Evolutionary conservation across 805 yeast genomes (phyloP).

Genomic region (Pichia membranifaciens): DNA sequence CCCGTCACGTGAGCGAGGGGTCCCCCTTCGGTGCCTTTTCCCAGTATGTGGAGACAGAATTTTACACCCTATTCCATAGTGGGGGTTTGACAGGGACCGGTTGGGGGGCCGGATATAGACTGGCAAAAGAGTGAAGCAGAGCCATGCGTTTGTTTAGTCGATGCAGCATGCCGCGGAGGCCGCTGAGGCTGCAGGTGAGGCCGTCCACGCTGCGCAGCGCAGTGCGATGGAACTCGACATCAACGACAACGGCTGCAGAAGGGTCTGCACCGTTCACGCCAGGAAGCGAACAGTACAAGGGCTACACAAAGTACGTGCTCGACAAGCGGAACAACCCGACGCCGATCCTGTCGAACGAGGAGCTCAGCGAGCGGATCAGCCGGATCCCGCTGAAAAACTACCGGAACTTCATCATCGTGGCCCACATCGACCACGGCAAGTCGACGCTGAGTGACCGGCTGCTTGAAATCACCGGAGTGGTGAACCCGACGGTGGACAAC

Average conservation of each 20-base stretch:
- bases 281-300: constrained; percentile 21
- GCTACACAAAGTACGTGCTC: constrained; percentile 24
- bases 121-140: too few species aligned
- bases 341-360: constrained; percentile 14
- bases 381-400: constrained; percentile 77
- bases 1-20: too few species aligned
- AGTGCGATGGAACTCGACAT: not conserved
- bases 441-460: constrained; percentile 86
- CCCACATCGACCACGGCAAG: constrained; percentile 85
- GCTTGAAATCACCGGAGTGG: constrained; percentile 83
- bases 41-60: too few species aligned
- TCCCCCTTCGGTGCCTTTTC: too few species aligned
- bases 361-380: constrained; percentile 46
- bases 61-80: too few species aligned
- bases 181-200: not conserved
- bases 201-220: not conserved
- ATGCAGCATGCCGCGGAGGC: not conserved
- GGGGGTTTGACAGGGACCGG: too few species aligned
- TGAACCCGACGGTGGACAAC: constrained; percentile 59
- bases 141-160: not conserved
- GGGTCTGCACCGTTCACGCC: constrained; percentile 5
- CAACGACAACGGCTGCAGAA: not conserved
- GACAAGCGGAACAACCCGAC: constrained; percentile 28
- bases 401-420: constrained; percentile 89
- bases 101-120: too few species aligned